Evolutionary conservation across 2,329 filamentous ascomycete genomes (phyloP).

Genomic region (Fusarium nanum): DNA sequence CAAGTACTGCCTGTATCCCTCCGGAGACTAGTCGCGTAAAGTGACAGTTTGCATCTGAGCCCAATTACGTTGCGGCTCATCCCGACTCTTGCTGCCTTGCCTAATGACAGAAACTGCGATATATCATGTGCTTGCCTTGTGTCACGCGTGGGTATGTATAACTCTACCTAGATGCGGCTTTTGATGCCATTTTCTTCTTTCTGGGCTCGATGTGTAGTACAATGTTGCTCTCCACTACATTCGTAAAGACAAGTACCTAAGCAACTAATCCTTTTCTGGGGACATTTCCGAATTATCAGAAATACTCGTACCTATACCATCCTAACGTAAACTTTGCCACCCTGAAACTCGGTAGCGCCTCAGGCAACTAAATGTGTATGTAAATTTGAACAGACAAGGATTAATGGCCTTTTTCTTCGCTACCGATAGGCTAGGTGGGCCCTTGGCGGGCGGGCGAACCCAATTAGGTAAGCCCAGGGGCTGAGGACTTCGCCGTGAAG

Average conservation of each 20-base stretch:
- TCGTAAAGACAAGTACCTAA: too few relatives aligned
- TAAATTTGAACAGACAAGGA: constrained; percentile 21
- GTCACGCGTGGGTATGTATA: too few relatives aligned
- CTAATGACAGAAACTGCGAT: too few relatives aligned
- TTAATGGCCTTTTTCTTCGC: constrained; percentile 9
- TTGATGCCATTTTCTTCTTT: too few relatives aligned
- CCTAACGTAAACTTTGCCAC: constrained; percentile 5
- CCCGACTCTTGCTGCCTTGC: too few relatives aligned
- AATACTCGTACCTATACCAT: background rate
- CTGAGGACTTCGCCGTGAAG: constrained; percentile 34
- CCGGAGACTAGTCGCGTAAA: background rate
- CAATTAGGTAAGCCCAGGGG: constrained; percentile 48
- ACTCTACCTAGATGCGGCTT: too few relatives aligned
- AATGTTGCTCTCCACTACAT: too few relatives aligned
- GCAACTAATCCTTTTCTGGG: constrained; percentile 4
- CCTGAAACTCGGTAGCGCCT: constrained; percentile 23
- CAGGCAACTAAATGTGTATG: constrained; percentile 35
- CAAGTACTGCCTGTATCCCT: background rate
- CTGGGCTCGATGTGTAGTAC: too few relatives aligned
- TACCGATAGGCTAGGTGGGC: constrained; percentile 25
- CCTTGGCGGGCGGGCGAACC: constrained; percentile 17
- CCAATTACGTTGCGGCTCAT: background rate
- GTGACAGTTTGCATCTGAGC: background rate
- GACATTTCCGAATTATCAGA: constrained; percentile 3
- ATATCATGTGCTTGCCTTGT: too few relatives aligned